Evolutionary conservation across 805 yeast species (phyloP), one percentile per base, ranked within the genome.

Genomic region (Candida sithepensis): DNA sequence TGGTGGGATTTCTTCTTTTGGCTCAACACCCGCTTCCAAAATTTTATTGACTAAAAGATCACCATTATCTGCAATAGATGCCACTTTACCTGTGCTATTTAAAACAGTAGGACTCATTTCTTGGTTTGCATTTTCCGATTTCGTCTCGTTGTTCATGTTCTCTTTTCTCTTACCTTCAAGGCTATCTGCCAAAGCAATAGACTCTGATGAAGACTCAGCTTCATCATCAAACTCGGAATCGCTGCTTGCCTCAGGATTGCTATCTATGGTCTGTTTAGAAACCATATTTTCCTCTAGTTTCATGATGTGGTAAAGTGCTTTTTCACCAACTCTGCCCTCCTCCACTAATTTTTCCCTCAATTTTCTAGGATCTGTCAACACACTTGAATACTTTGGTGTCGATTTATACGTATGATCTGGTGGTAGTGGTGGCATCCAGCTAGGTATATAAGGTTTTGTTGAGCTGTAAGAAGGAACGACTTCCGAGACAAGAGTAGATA

Each of bases 361-460:
- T 48, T 77, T 71, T 53, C 84, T 79, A 50, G 91, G 88, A 58
- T 88, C 92, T 1, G 82, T 77, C 14, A 82, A 67, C 19, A 83
- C 72, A 21, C 79, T 71, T 47, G 82, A 74, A 61, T 72, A 90
- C 52, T 75, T 74, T 0, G 96, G 85, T 0, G 96, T 86, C 47
- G 82, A 78, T 64, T 80, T 82, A 63, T 85, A 92, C 0, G 98
- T 92, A 65, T 91, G 95, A 58, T 89, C 96, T 0, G 98, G 96
- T 1, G 99, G 99, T 24, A 92, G 73, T 12, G 81, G 81, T 0
- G 99, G 99, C 56, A 92, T 69, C 83, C 90, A 90, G 5, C 69
- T 60, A 0, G 95, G 95, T 7, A 88, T 74, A 49, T 79, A 79
- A 4, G 63, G 60, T 42, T 68, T 69, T 33, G 64, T 54, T 23